Evolutionary conservation across 352 stramenopile genomes (phyloP), one percentile per base, ranked within the genome.

Genomic region (Aphanomyces invadans): DNA sequence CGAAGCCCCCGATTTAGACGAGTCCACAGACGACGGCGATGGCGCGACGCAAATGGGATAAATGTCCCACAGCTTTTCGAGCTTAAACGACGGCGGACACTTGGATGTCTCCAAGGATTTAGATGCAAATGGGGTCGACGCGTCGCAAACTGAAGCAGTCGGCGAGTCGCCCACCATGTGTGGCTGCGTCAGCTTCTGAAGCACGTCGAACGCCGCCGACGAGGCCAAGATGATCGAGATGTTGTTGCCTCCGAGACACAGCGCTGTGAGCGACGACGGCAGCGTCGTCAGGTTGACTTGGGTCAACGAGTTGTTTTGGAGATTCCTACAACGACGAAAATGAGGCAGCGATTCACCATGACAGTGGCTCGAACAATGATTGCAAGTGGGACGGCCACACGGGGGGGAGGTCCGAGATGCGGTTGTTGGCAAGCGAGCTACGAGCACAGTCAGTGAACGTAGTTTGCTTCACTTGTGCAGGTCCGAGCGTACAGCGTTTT

Each of bases 191-290:
- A 48, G 21, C 4, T 19, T 45, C n/a, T 48, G 21, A 36, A 33
- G 55, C 19, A 64, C 55, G 5, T 51, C 25, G 12, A 53, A 33
- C 2, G 55, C 32, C 3, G 38, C 21, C 11, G 36, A 31, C 7
- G 55, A 64, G 11, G 33, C 55, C 11, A 21, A 38, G 55, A 64
- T 39, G 32, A n/a, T 25, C 36, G 55, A 23, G 36, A 64, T 12
- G 32, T 42, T 33, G 23, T 64, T 64, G 2, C 36, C 38, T 7
- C 11, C 36, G 7, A 64, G 26, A 25, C 38, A 36, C 3, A 64
- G 0, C 5, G 23, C 19, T 10, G 11, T 21, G n/a, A 64, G 55
- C 4, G 31, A 23, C 4, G 21, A 2, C 2, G 55, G 55, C 36
- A 64, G 55, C 36, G n/a, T 17, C n/a, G 38, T 46, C n/a, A 51